phyloP scores from a whole-genome alignment of 805 yeast species.

The Lachancea nothofagi region DNA sequence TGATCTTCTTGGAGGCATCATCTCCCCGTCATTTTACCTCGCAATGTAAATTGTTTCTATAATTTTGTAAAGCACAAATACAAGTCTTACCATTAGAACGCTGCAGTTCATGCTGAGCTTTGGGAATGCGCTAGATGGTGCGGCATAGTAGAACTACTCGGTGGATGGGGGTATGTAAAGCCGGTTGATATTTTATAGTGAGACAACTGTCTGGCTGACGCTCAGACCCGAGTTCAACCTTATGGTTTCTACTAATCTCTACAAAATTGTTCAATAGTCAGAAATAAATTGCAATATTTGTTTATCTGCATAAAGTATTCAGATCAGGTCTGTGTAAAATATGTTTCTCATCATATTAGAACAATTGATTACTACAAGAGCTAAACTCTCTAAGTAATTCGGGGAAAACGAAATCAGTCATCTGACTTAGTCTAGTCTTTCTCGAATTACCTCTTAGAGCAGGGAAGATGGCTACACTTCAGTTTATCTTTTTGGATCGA shows the following conservation, averaged over 20 bases:
- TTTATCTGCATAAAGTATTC: constrained; percentile 34
- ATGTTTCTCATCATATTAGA: constrained; percentile 31
- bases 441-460: too few relatives aligned
- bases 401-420: background rate
- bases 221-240: too few relatives aligned
- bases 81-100: constrained; percentile 10
- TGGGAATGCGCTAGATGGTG: too few relatives aligned
- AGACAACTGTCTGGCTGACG: too few relatives aligned
- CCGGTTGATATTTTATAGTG: too few relatives aligned
- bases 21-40: constrained; percentile 9
- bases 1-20: background rate
- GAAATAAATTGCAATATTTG: constrained; percentile 25
- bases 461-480: too few relatives aligned
- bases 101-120: background rate
- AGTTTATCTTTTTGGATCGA: too few relatives aligned
- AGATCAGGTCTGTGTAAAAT: constrained; percentile 38
- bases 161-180: background rate
- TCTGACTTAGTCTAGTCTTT: too few relatives aligned
- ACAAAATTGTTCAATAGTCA: constrained; percentile 5
- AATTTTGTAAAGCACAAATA: constrained; percentile 11
- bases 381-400: too few relatives aligned
- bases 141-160: too few relatives aligned
- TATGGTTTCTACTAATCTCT: background rate
- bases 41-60: constrained; percentile 11
- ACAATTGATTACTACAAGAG: background rate